Base-by-base conservation (phyloP, 2,329 filamentous ascomycete species). In the Meredithiella fracta region DNA sequence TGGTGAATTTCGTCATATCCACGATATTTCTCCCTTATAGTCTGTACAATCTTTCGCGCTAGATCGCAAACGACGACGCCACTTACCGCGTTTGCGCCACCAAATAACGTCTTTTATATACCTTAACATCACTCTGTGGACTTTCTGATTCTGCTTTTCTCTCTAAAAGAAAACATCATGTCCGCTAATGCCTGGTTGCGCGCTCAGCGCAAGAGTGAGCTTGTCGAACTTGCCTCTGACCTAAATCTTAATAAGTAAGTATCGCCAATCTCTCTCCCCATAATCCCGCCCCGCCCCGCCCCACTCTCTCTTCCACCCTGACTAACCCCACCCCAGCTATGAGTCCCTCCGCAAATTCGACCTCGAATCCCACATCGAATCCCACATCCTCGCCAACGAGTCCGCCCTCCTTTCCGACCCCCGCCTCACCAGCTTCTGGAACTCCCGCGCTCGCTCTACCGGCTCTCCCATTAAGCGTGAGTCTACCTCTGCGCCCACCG, bases 161-260 rank as follows among this genome's bases (percentile, higher is more conserved):
- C 29, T 17, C 26, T 22, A 38, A 38, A 37, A n/a, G n/a, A n/a
- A n/a, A 17, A 22, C 51, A 38, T 31, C 47, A 86, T 86, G 82
- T 80, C 80, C 60, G 70, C 71, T 63, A 80, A 83, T 65, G 79
- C 80, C 63, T 94, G 85, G 80, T 76, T 95, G 66, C 78, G 82
- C 68, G 77, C 78, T 67, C 85, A 92, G 76, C 83, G 85, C 73
- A 94, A 94, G 76, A 76, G 75, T 63, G 86, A 91, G 61, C 78
- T 95, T 57, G 68, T 80, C 63, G 83, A 86, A 60, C 74, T 94
- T 60, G 86, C 87, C 59, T 78, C 86, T 61, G 71, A 75, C 50
- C 76, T 85, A 60, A 83, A 83, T 58, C 72, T 91, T 55, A 75
- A 79, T 65, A 78, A 85, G 88, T 94, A 79, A 65, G 82, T 77